These are phyloP conservation scores for Ustilaginoidea virens DNA, from an alignment of 2,329 filamentous ascomycete species.

Conservation along the genomic window DNA sequence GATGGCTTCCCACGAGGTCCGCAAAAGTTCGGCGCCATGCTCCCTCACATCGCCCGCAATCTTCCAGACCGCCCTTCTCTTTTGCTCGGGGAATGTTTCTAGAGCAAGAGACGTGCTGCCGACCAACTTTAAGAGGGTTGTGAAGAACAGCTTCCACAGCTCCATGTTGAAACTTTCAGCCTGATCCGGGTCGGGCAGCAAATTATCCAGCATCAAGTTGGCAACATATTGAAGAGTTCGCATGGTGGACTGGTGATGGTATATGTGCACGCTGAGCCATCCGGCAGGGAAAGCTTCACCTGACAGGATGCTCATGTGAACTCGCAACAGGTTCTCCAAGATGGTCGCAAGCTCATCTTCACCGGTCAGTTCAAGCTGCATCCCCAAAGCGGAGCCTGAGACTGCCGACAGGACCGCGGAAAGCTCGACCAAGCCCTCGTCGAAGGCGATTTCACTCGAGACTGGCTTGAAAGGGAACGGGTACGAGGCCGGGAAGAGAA, in stretches of 20 bases:
- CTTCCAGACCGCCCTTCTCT: conserved; percentile 92
- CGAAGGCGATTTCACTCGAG: conserved; percentile 46
- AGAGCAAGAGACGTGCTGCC: conserved; percentile 78
- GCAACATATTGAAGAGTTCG: conserved; percentile 71
- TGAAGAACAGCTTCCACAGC: conserved; percentile 88
- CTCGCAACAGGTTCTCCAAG: conserved; percentile 63
- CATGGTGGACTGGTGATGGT: conserved; percentile 83
- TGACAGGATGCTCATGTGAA: conserved; percentile 77
- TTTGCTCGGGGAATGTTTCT: conserved; percentile 94
- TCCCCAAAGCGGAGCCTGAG: conserved; percentile 53
- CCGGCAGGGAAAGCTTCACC: conserved; percentile 78
- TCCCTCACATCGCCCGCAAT: conserved; percentile 94
- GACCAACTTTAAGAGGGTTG: conserved; percentile 74
- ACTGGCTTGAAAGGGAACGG: conserved; percentile 69
- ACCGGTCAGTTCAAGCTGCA: conserved; percentile 58
- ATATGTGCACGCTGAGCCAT: conserved; percentile 90
- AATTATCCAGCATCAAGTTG: conserved; percentile 63
- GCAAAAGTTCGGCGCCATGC: conserved; percentile 72
- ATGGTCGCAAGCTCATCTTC: conserved; percentile 62
- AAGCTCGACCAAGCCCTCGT: conserved; percentile 79
- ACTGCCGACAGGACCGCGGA: conserved; percentile 75
- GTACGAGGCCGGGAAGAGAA: conserved; percentile 80
- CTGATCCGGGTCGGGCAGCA: conserved; percentile 79
- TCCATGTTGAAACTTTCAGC: conserved; percentile 86
- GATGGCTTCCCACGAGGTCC: conserved; percentile 83